Conservation (phyloP, 257 asterid genomes). For the Solanum corneliomulleri region DNA sequence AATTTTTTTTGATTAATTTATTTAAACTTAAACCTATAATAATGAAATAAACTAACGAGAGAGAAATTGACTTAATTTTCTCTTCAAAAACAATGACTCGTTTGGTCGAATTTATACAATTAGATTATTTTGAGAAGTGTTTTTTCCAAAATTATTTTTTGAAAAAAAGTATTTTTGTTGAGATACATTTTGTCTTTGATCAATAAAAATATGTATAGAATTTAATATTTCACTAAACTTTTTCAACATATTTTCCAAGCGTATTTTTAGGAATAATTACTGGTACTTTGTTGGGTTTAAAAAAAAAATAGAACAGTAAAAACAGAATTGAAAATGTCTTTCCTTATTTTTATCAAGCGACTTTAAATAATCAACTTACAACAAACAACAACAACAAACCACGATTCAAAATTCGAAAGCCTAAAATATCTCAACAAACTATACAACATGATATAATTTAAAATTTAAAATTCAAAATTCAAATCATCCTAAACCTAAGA, state of each 20-base stretch:
- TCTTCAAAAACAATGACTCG: neutral
- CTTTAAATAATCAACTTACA: no score
- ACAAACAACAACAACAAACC: neutral
- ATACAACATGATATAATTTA: neutral
- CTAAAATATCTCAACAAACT: neutral
- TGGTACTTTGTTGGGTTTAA: neutral
- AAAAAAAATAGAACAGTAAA: no score
- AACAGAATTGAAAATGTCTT: no score
- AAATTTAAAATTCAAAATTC: neutral
- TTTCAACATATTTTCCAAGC: neutral
- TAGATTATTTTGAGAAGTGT: neutral
- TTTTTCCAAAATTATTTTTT: no score
- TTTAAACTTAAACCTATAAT: neutral
- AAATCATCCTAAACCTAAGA: neutral
- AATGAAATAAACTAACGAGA: neutral
- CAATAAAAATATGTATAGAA: neutral
- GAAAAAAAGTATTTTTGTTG: neutral
- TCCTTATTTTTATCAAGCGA: no score
- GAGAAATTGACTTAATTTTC: neutral
- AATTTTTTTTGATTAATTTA: neutral
- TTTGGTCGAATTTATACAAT: neutral
- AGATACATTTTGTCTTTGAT: neutral
- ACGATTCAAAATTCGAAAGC: neutral
- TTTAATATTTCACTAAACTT: neutral
- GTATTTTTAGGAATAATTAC: neutral